Percentiles rank a stretch among this genome's conserved stretches.
Conservation (phyloP, 78 protist genomes). For the Cyanophora paradoxa region DNA sequence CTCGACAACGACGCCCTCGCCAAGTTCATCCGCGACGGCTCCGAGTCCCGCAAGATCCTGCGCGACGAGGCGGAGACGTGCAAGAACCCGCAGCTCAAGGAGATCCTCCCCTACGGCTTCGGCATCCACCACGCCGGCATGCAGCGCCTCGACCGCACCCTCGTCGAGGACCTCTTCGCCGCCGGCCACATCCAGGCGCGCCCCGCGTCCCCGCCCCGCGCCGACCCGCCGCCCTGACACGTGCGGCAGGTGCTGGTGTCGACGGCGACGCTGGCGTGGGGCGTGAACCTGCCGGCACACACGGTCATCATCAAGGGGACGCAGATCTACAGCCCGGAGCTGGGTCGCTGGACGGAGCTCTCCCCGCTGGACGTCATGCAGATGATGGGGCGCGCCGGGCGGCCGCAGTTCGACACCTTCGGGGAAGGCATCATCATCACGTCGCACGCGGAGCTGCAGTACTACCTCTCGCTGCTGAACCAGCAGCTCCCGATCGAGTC, state of each 20-base stretch:
- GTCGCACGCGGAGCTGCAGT: constrained; percentile 80
- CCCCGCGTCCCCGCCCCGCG: not conserved
- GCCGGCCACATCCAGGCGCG: constrained; percentile 68
- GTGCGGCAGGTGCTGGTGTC: constrained; percentile 71
- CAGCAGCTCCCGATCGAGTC: constrained; percentile 96
- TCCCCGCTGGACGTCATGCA: constrained; percentile 91
- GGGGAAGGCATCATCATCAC: constrained; percentile 96
- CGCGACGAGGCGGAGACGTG: constrained; percentile 42
- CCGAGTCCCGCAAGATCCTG: constrained; percentile 53
- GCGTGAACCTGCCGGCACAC: constrained; percentile 99
- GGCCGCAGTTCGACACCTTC: constrained; percentile 89
- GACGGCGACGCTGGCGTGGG: constrained; percentile 99
- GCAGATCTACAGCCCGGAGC: constrained; percentile 86
- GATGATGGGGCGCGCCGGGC: constrained; percentile 99
- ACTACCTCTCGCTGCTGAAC: constrained; percentile 91
- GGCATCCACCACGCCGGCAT: constrained; percentile 99
- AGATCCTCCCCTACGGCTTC: constrained; percentile 91
- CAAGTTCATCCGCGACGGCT: constrained; percentile 46
- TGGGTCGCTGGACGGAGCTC: constrained; percentile 88
- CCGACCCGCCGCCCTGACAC: not conserved
- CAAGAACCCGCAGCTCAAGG: constrained; percentile 59
- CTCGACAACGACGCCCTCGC: constrained; percentile 43
- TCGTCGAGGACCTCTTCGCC: constrained; percentile 90
- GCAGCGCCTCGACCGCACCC: constrained; percentile 46
- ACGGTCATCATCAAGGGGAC: constrained; percentile 99